Conservation (phyloP, 2,329 filamentous ascomycete species). For the Exophiala oligosperma region DNA sequence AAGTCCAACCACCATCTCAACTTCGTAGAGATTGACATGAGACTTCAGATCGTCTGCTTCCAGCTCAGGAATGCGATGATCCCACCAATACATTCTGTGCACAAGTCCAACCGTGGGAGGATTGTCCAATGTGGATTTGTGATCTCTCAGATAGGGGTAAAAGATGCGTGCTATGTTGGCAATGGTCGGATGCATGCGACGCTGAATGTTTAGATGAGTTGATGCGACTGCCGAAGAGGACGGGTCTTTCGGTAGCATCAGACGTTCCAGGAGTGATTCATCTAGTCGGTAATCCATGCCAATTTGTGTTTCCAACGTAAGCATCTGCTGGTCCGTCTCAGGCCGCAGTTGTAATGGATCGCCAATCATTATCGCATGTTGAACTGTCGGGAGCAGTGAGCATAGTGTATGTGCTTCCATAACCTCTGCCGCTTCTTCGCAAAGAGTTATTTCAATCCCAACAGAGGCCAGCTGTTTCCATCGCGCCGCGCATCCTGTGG, state of each 20-base stretch:
- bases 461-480: conserved; percentile 29
- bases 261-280: conserved; percentile 61
- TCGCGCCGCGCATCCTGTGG: conserved; percentile 32
- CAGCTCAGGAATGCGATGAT: conserved; percentile 32
- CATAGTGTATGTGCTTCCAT: conserved; percentile 63
- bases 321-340: conserved; percentile 38
- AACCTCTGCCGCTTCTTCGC: conserved; percentile 69
- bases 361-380: conserved; percentile 58
- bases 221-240: conserved; percentile 22
- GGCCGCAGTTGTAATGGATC: conserved; percentile 36
- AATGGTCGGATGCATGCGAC: conserved; percentile 36
- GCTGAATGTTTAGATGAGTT: conserved; percentile 31
- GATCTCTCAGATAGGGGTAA: conserved; percentile 33
- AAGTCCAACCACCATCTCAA: conserved; percentile 32
- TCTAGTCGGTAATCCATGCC: conserved; percentile 58
- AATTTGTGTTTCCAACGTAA: conserved; percentile 52
- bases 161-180: conserved; percentile 31
- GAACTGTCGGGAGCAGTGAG: conserved; percentile 58
- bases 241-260: conserved; percentile 35
- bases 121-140: conserved; percentile 13
- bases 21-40: conserved; percentile 32
- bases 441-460: conserved; percentile 51
- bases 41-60: conserved; percentile 27
- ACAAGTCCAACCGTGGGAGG: conserved; percentile 26
- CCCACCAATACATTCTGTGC: conserved; percentile 33